These are phyloP conservation scores for Phialocephala sp. DNA, from an alignment of 2,329 filamentous ascomycete species.

Conservation along the genomic window DNA sequence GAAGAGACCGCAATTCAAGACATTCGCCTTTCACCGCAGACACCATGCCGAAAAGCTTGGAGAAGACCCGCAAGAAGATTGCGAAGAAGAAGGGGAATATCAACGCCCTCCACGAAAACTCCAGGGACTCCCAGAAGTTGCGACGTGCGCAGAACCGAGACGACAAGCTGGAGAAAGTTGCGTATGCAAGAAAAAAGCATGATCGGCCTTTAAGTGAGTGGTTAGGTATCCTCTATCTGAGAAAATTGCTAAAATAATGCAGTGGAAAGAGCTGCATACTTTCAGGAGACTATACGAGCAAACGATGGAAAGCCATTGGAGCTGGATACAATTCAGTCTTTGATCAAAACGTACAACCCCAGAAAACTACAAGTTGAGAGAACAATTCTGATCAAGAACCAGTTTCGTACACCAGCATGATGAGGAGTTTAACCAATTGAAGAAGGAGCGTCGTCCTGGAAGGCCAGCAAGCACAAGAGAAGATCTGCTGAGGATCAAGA, in stretches of 20 bases:
- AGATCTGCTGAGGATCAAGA: constrained; percentile 75
- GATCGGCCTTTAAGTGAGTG: constrained; percentile 73
- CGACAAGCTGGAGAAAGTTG: constrained; percentile 77
- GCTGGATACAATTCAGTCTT: constrained; percentile 61
- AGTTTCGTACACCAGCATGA: constrained; percentile 73
- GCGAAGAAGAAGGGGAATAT: constrained; percentile 82
- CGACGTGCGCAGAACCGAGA: constrained; percentile 82
- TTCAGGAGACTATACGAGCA: constrained; percentile 68
- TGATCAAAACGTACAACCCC: constrained; percentile 65
- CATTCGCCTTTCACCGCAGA: constrained; percentile 17
- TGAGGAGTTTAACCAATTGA: constrained; percentile 69
- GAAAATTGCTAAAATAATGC: constrained; percentile 30
- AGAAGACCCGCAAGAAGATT: constrained; percentile 89
- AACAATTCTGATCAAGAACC: constrained; percentile 35
- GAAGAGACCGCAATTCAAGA: constrained; percentile 25
- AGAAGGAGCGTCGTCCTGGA: constrained; percentile 75
- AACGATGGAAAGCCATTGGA: constrained; percentile 57
- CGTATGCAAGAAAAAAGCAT: constrained; percentile 71
- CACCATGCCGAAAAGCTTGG: constrained; percentile 76
- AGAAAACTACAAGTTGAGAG: constrained; percentile 41
- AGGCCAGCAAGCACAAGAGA: constrained; percentile 79
- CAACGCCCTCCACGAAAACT: constrained; percentile 83
- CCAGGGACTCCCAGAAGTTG: constrained; percentile 81
- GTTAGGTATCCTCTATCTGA: not conserved
- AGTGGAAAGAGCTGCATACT: constrained; percentile 74